A percentile compares a stretch with the other conserved stretches of the same genome.
Evolutionary conservation across 306 rosid genomes (phyloP).

Genomic region (Pachyrhizus erosus): DNA sequence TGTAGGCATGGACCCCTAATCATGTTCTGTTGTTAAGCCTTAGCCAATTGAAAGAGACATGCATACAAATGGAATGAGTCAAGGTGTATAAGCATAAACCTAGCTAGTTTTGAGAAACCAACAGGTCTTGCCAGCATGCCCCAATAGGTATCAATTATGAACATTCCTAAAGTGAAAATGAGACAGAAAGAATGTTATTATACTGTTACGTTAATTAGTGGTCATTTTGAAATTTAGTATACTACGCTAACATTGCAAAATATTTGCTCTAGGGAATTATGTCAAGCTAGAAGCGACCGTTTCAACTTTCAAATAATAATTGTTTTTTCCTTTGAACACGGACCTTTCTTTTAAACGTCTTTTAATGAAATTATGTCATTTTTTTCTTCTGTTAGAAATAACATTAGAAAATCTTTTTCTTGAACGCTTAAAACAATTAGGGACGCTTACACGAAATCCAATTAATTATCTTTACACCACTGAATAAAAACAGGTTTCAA

Average conservation of each 20-base stretch:
- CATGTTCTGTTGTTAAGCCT: slow-evolving; percentile 5
- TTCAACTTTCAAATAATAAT: background rate
- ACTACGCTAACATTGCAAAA: background rate
- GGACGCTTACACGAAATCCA: too few relatives aligned
- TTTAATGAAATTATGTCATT: background rate
- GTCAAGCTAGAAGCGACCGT: background rate
- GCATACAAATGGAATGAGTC: background rate
- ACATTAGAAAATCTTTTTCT: too few relatives aligned
- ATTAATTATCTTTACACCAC: too few relatives aligned
- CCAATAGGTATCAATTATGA: background rate
- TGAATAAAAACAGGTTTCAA: too few relatives aligned
- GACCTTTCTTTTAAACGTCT: background rate
- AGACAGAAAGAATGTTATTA: background rate
- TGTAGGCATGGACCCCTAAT: background rate
- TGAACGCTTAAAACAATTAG: too few relatives aligned
- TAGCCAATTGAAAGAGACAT: background rate
- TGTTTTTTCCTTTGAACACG: background rate
- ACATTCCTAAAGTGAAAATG: background rate
- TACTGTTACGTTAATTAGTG: background rate
- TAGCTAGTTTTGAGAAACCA: background rate
- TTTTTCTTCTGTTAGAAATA: background rate
- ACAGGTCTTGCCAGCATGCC: background rate
- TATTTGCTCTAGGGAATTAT: background rate
- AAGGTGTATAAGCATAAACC: slow-evolving; percentile 1
- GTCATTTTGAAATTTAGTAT: background rate